These are phyloP conservation scores for Diaporthe capsici DNA, from an alignment of 2,329 filamentous ascomycete genomes.

Conservation along the genomic window DNA sequence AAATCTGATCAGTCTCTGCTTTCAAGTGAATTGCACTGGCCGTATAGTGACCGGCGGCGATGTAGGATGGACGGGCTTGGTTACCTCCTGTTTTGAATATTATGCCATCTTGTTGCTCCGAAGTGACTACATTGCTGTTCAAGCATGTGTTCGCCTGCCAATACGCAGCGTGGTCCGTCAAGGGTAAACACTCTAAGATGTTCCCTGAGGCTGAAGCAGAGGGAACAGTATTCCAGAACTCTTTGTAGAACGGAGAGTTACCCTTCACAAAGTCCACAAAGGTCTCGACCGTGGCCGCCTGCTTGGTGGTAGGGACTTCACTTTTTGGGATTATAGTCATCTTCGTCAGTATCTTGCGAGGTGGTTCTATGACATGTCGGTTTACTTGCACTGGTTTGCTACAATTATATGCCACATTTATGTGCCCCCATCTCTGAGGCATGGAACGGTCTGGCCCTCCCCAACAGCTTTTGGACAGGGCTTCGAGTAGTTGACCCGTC, in stretches of 20 bases:
- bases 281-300: background rate
- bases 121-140: background rate
- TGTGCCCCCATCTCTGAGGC: background rate
- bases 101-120: constrained; percentile 1
- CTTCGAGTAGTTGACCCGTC: background rate
- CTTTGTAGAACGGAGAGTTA: background rate
- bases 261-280: background rate
- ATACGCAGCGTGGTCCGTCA: constrained; percentile 19
- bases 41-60: too few species aligned
- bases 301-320: background rate
- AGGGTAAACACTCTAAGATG: background rate
- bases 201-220: background rate
- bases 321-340: background rate
- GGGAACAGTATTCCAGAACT: background rate
- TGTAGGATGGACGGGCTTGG: rapidly evolving
- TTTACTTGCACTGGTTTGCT: background rate
- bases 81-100: constrained; percentile 27
- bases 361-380: background rate
- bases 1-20: background rate
- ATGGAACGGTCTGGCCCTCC: background rate
- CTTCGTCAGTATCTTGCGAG: background rate
- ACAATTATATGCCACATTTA: background rate
- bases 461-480: background rate
- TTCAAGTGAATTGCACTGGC: background rate
- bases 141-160: constrained; percentile 24